Conservation (phyloP, 495 filamentous ascomycete genomes). For the Penicillium crystallinum region DNA sequence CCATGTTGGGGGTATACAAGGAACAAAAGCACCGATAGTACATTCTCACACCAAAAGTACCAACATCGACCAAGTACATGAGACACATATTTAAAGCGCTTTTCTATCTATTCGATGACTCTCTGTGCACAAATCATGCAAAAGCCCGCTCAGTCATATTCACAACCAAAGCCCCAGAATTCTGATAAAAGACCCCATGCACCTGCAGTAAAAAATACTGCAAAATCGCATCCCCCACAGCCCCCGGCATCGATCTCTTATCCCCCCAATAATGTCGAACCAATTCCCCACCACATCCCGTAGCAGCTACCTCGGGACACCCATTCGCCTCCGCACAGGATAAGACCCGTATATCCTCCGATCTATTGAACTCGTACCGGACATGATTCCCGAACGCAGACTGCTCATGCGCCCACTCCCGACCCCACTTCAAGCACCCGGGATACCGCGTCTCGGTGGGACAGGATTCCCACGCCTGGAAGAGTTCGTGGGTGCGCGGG, state of each 20-base stretch:
- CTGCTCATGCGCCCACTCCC: constrained; percentile 36
- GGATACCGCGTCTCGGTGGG: constrained; percentile 23
- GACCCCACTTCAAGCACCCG: constrained; percentile 27
- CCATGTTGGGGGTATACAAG: neutral
- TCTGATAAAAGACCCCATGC: constrained; percentile 11
- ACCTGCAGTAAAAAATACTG: constrained; percentile 10
- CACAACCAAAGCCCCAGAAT: neutral
- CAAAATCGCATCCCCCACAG: constrained; percentile 10
- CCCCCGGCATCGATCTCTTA: constrained; percentile 6
- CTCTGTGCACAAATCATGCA: neutral
- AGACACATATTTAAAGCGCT: neutral
- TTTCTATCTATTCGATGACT: neutral
- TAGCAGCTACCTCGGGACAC: constrained; percentile 11
- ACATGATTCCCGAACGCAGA: constrained; percentile 33
- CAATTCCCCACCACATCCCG: constrained; percentile 13
- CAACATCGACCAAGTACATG: no score
- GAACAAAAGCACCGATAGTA: neutral
- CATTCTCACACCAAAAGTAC: neutral
- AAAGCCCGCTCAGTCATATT: neutral
- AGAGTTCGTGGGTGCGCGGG: constrained; percentile 30
- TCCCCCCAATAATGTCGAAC: constrained; percentile 18
- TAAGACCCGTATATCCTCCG: constrained; percentile 32
- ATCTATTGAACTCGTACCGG: constrained; percentile 28
- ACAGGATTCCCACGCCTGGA: constrained; percentile 34
- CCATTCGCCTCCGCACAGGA: constrained; percentile 36